Evolutionary conservation across 2,329 filamentous ascomycete species (phyloP), one percentile per base, ranked within the genome.

Genomic region (Tolypocladium album): DNA sequence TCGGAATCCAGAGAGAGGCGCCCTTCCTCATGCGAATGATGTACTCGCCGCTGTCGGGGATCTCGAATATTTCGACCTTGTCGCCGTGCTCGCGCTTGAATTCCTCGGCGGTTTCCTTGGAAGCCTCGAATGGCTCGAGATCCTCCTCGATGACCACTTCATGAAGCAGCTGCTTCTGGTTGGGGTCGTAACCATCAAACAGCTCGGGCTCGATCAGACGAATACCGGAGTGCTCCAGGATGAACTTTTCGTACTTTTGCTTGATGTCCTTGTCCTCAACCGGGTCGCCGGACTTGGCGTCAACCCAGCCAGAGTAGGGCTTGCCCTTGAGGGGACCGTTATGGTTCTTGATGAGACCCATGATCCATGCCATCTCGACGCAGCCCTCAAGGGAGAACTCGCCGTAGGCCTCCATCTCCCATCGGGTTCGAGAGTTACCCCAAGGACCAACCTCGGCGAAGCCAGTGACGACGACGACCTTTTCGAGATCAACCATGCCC

Each of bases 331-430:
- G 85, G 39, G 88, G 87, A 22, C 94, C 94, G 68, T 97, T 97
- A 80, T 96, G 90, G 75, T 99, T 96, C 82, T 93, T 97, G 80
- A 99, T 97, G 62, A 97, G 86, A 71, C 94, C 94, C 93, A 97
- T 99, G 75, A 99, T 91, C 94, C 94, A 99, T 39, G 94, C 92
- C 94, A 99, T 99, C 77, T 99, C 94, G 62, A 99, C 88, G 70
- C 94, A 97, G 38, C 94, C 94, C 75, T 99, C 95, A 17, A 99
- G 85, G 11, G 94, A 97, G 79, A 99, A 99, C 71, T 96, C 85
- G 71, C 94, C 94, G 66, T 92, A 87, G 1, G 94, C 92, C 75
- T 99, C 94, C 93, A 99, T 99, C 79, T 99, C 94, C 94, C 94
- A 99, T 63, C 94, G 87, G 55, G 94, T 99, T 69, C 94, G 87